A percentile compares a stretch with the other conserved stretches of the same genome.
Evolutionary conservation across 2,329 filamentous ascomycete genomes (phyloP).

Genomic region (Pseudogymnoascus pannorum): DNA sequence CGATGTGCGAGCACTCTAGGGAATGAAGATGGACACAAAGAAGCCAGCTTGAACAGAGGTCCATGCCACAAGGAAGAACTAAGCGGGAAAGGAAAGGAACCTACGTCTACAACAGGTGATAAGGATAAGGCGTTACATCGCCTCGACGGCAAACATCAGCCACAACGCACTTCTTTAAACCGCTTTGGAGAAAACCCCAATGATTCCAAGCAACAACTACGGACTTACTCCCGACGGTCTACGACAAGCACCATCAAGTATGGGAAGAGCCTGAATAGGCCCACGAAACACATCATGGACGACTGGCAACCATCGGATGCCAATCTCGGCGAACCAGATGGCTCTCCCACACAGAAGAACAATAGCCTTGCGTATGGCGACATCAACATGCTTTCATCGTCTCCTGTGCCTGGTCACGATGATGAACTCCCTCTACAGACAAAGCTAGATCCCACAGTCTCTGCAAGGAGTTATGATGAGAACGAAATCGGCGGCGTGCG

Average conservation of each 20-base stretch:
- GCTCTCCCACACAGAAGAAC: conserved; percentile 3
- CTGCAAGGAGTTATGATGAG: not conserved
- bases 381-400: not conserved
- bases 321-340: not conserved
- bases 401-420: not conserved
- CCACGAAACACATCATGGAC: not conserved
- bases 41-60: not conserved
- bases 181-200: not conserved
- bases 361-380: conserved; percentile 3
- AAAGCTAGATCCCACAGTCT: not conserved
- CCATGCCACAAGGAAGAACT: not conserved
- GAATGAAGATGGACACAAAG: not conserved
- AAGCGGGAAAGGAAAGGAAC: too few species aligned
- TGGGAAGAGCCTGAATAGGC: not conserved
- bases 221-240: not conserved
- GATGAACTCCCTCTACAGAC: conserved; percentile 1
- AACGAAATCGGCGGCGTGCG: not conserved
- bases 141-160: not conserved
- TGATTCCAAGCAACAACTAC: not conserved
- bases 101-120: not conserved
- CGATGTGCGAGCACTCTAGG: not conserved
- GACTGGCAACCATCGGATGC: conserved; percentile 1
- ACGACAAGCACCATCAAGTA: not conserved
- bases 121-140: not conserved
- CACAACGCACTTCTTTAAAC: not conserved